A percentile compares a stretch with the other conserved stretches of the same genome.
Evolutionary conservation across 805 yeast species (phyloP).

Genomic region (Candida alai): DNA sequence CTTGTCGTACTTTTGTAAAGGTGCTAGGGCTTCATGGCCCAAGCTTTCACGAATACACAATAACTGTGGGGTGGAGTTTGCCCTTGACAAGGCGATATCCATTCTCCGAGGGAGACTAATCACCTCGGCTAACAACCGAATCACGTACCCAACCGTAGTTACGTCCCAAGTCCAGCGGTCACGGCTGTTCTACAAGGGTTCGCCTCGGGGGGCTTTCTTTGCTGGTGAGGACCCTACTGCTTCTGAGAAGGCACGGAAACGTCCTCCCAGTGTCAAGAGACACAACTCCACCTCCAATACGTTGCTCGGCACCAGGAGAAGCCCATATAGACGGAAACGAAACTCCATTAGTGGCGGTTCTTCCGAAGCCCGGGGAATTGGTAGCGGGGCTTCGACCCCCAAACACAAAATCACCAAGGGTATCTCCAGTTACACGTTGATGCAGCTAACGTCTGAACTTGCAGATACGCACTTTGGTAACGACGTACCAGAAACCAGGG

Average conservation of each 20-base stretch:
- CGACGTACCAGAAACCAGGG: background rate
- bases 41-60: slow-evolving; percentile 79
- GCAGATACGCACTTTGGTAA: slow-evolving; percentile 8
- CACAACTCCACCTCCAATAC: slow-evolving; percentile 18
- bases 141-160: slow-evolving; percentile 5
- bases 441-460: slow-evolving; percentile 8
- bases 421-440: slow-evolving; percentile 15
- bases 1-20: slow-evolving; percentile 66
- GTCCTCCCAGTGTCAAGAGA: slow-evolving; percentile 14
- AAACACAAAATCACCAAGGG: slow-evolving; percentile 18
- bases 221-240: background rate
- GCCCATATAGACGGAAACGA: slow-evolving; percentile 11
- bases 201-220: background rate
- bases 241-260: background rate
- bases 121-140: slow-evolving; percentile 17
- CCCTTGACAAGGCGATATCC: slow-evolving; percentile 77
- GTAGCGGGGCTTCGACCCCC: slow-evolving; percentile 3
- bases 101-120: slow-evolving; percentile 59
- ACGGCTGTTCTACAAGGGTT: slow-evolving; percentile 2
- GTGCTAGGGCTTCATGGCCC: slow-evolving; percentile 94
- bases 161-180: background rate
- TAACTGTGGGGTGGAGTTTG: slow-evolving; percentile 87
- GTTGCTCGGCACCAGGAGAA: background rate
- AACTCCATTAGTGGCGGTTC: slow-evolving; percentile 12
- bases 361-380: background rate